Base-by-base conservation (phyloP, 1,139 yeast genomes). In the Hansenula sp. region DNA sequence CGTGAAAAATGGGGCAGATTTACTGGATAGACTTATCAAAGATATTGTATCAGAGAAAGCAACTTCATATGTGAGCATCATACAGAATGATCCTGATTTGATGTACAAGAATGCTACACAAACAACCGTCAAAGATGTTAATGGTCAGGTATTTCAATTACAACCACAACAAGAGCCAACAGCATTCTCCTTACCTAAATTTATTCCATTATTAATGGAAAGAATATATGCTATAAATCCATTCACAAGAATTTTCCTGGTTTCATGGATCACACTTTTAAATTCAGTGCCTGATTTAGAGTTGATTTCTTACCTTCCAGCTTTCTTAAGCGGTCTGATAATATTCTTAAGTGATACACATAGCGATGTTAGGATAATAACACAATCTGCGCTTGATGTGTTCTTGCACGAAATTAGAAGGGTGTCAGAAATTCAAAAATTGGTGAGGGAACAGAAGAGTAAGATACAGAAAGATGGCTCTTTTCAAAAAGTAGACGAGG, bases 21-120 rank as follows among this genome's bases (percentile, higher is more conserved):
- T 94, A 37, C 74, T 94, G 49, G 97, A 94, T 62, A 64, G 97
- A 32, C 71, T 94, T 49, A 79, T 92, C 50, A 92, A 94, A 60
- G 98, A 94, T 60, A 90, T 94, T 41, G 97, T 92, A 1, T 86
- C 96, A 39, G 97, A 95, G 48, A 88, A 90, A 58, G 95, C 97
- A 0, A 82, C 97, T 1, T 83, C 83, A 20, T 92, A 89, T 61
- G 82, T 89, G 2, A 87, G 96, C n/a, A 76, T 87, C 3, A 75
- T 89, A 29, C 81, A 78, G 42, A 76, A 71, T 42, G 73, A 73
- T 41, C 73, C 75, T 14, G 62, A 65, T 9, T 63, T 65, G 35
- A 63, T 63, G 2, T 62, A 61, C 33, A 68, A 70, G n/a, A 67
- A 65, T 28, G 75, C 75, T 11, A 70, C 78, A 0, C 75, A 73